phyloP scores from a whole-genome alignment of 2,329 filamentous ascomycete species.

The Hirsutella minnesotensis region DNA sequence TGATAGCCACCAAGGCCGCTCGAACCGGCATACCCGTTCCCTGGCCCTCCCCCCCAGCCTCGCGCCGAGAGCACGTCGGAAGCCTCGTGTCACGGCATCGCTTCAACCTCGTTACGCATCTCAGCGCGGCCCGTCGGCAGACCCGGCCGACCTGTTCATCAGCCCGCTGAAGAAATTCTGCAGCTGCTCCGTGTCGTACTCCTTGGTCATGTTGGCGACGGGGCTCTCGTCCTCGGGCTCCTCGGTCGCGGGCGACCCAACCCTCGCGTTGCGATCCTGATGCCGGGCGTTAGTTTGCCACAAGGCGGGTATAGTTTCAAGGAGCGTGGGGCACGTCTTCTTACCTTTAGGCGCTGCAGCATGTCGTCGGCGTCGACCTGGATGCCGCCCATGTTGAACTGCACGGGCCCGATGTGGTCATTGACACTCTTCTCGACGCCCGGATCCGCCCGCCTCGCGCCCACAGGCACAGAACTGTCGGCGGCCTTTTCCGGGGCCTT shows the following conservation, averaged over 20 bases:
- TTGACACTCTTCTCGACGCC: constrained; percentile 40
- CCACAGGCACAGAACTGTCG: constrained; percentile 11
- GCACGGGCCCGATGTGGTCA: constrained; percentile 85
- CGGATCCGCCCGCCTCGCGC: constrained; percentile 17
- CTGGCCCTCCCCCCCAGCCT: background rate
- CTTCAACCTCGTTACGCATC: background rate
- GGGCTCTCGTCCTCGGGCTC: constrained; percentile 24
- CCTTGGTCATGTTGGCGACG: constrained; percentile 29
- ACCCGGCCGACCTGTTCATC: constrained; percentile 39
- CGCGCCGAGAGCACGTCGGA: too few species aligned
- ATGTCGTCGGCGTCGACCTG: constrained; percentile 92
- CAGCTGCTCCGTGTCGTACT: constrained; percentile 41
- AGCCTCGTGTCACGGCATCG: too few species aligned
- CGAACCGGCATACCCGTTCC: background rate
- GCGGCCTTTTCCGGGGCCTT: constrained; percentile 36
- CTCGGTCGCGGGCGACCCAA: constrained; percentile 30
- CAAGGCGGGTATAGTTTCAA: too few species aligned
- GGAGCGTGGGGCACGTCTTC: too few species aligned
- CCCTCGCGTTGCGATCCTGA: constrained; percentile 46
- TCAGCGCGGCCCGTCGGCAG: constrained; percentile 11
- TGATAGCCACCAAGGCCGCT: constrained; percentile 15
- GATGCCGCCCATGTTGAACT: constrained; percentile 97
- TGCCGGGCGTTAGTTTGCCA: too few species aligned
- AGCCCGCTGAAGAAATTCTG: constrained; percentile 48
- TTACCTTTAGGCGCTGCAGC: constrained; percentile 73